Evolutionary conservation across 2,329 filamentous ascomycete genomes (phyloP).

Genomic region (Shiraia bambusicola): DNA sequence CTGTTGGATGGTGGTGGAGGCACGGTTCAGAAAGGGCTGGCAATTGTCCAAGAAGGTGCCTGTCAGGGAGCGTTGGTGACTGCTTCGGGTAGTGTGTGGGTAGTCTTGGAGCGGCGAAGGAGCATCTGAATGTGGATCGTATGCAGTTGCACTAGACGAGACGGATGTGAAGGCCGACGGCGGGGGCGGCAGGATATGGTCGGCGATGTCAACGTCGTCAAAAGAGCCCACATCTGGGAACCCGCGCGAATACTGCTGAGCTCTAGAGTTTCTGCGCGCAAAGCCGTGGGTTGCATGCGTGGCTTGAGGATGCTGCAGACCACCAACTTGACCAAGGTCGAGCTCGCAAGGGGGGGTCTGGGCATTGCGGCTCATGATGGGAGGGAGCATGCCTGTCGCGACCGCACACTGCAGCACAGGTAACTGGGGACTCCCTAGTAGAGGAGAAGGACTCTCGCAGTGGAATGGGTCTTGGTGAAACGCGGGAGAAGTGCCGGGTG

Average conservation of each 20-base stretch:
- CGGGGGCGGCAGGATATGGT: slow-evolving; percentile 31
- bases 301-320: slow-evolving; percentile 20
- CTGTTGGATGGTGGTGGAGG: slow-evolving; percentile 40
- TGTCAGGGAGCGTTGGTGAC: slow-evolving; percentile 40
- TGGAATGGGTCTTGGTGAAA: slow-evolving; percentile 27
- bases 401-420: slow-evolving; percentile 2
- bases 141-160: slow-evolving; percentile 33
- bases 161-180: slow-evolving; percentile 39
- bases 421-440: too few species aligned
- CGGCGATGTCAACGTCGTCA: slow-evolving; percentile 38
- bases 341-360: slow-evolving; percentile 17
- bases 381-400: slow-evolving; percentile 20
- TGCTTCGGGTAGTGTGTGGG: slow-evolving; percentile 18
- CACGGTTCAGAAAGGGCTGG: slow-evolving; percentile 36
- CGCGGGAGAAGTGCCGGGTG: slow-evolving; percentile 20
- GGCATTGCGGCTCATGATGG: slow-evolving; percentile 26
- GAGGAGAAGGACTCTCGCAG: too few species aligned
- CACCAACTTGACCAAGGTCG: too few species aligned
- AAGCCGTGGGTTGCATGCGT: slow-evolving; percentile 37
- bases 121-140: slow-evolving; percentile 34
- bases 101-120: slow-evolving; percentile 34
- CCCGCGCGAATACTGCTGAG: slow-evolving; percentile 15
- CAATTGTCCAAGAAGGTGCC: slow-evolving; percentile 43
- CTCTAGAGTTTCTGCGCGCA: slow-evolving; percentile 23
- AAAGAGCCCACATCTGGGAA: slow-evolving; percentile 24